A percentile compares a stretch with the other conserved stretches of the same genome.
Evolutionary conservation across 306 rosid genomes (phyloP).

Genomic region (Begonia fuchsioides): DNA sequence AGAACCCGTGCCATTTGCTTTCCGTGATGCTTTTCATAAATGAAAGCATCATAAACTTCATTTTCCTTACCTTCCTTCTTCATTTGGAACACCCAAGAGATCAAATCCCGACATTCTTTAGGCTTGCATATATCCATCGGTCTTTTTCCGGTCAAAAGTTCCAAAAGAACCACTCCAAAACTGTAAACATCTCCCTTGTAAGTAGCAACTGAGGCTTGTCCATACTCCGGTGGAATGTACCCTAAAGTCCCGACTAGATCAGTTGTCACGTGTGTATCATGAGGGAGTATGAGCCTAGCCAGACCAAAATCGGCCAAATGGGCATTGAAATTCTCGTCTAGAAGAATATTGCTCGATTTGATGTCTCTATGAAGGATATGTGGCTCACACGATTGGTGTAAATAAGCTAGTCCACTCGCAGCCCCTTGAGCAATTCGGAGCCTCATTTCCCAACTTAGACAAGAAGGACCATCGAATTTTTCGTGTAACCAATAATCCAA

Average conservation of each 20-base stretch:
- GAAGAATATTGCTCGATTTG: constrained; percentile 71
- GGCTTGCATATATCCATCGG: constrained; percentile 68
- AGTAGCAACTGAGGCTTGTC: constrained; percentile 60
- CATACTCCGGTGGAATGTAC: constrained; percentile 70
- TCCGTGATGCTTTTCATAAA: constrained; percentile 44
- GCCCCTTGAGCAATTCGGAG: constrained; percentile 68
- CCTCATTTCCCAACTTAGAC: constrained; percentile 52
- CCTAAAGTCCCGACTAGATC: constrained; percentile 74
- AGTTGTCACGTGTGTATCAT: constrained; percentile 69
- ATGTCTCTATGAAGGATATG: constrained; percentile 61
- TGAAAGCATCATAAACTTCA: constrained; percentile 42
- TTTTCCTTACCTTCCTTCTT: constrained; percentile 44
- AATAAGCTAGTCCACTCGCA: constrained; percentile 56
- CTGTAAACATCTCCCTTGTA: constrained; percentile 71
- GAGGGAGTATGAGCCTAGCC: constrained; percentile 55
- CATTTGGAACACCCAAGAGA: constrained; percentile 65
- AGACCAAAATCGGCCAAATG: constrained; percentile 80
- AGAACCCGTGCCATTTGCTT: constrained; percentile 47
- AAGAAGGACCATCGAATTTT: constrained; percentile 31
- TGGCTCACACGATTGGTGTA: constrained; percentile 63
- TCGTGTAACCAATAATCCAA: constrained; percentile 82
- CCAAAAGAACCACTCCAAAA: constrained; percentile 76
- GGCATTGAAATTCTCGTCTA: constrained; percentile 51
- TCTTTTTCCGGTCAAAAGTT: constrained; percentile 60
- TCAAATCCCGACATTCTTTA: constrained; percentile 56